Evolutionary conservation across 208 protist species (phyloP), one percentile per base, ranked within the genome.

Genomic region (Acanthamoeba lugdunensis): DNA sequence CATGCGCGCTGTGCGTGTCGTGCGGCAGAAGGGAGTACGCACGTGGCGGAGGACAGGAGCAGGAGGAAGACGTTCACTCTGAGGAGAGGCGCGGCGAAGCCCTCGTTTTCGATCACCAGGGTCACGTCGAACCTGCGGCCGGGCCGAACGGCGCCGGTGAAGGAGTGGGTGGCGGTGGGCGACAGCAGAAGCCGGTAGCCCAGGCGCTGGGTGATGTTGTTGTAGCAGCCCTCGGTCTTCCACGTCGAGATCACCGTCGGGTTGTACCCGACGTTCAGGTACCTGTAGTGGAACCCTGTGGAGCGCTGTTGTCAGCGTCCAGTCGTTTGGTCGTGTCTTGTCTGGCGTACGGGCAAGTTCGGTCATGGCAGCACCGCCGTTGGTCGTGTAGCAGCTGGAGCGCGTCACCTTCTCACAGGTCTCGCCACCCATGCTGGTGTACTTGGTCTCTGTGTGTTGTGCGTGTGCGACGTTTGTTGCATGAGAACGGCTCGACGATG

Each of bases 241-340:
- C 69, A 79, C 30, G 28, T 48, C 0, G 1, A 8, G 69, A 79
- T 79, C 5, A 79, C 69, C 8, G 5, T 4, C 33, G 30, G 4
- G 37, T 79, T 18, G n/a, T 79, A 79, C 4, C n/a, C 28, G 30
- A 79, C 1, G 16, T 79, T 79, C 25, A 79, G 23, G 16, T 79
- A 79, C 69, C 21, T 79, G 21, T n/a, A 79, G 37, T 79, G 69
- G 69, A 79, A 79, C 11, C 69, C 69, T 79, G 58, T n/a, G 25
- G 58, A 5, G 58, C 2, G 1, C 2, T 67, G 58, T n/a, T n/a
- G 21, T 67, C n/a, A n/a, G n/a, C n/a, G n/a, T n/a, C n/a, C n/a
- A n/a, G n/a, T n/a, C n/a, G n/a, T 1, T 73, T 28, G 21, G 1
- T 6, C 11, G 11, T 14, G 21, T 6, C 4, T 0, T 14, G 21